Percentiles rank a stretch among this genome's conserved stretches.
These are phyloP conservation scores for Gossypium aridum DNA, from an alignment of 441 rosid genomes.

Conservation along the genomic window DNA sequence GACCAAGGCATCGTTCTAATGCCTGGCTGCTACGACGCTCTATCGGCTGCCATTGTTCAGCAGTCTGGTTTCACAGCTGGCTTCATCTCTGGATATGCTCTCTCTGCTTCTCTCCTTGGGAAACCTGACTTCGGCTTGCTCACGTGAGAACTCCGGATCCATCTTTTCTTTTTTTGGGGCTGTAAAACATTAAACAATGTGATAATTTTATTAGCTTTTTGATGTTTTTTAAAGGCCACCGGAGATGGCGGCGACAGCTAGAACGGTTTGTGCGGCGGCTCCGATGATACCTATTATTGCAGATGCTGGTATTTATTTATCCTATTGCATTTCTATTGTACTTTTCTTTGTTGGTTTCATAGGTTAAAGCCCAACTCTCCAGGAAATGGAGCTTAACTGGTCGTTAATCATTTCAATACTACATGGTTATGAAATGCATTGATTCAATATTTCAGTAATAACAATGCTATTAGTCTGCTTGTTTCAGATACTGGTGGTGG, in stretches of 20 bases:
- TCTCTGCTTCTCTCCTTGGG: conserved; percentile 41
- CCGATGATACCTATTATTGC: conserved; percentile 32
- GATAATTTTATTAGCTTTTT: not conserved
- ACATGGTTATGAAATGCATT: not conserved
- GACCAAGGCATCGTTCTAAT: conserved; percentile 34
- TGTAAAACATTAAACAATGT: not conserved
- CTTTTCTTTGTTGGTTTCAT: not conserved
- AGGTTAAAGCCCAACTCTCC: not conserved
- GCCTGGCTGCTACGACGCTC: conserved; percentile 49
- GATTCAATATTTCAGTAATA: not conserved
- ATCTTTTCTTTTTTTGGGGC: not conserved
- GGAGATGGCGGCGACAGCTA: conserved; percentile 44
- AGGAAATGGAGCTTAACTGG: not conserved
- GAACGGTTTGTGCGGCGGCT: conserved; percentile 39
- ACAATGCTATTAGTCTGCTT: not conserved
- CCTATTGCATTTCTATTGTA: not conserved
- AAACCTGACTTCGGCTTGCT: conserved; percentile 48
- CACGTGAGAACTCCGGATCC: conserved; percentile 17
- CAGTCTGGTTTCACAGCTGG: conserved; percentile 40
- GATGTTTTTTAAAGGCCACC: conserved; percentile 29
- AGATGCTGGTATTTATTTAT: conserved; percentile 33
- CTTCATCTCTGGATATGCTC: conserved; percentile 40
- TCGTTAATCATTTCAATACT: not conserved
- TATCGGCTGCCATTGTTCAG: conserved; percentile 41
- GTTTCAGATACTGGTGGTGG: conserved; percentile 47